A percentile compares a stretch with the other conserved stretches of the same genome.
phyloP scores from a whole-genome alignment of 192 early-diverging fungal species.

The Rhizoclosmatium globosum region DNA sequence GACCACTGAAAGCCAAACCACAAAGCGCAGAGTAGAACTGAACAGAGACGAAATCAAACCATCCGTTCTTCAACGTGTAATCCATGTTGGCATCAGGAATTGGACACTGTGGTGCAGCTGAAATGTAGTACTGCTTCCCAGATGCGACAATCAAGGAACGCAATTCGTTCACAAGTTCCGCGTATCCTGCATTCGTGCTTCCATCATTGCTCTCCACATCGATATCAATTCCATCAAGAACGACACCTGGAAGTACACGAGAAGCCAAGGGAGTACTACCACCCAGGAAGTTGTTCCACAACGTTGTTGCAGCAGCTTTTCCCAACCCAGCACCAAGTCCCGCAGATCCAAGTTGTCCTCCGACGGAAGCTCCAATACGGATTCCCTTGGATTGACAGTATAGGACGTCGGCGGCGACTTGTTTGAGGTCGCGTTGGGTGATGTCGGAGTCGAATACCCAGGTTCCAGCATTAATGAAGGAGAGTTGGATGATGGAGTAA shows the following conservation, averaged over 20 bases:
- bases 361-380: constrained; percentile 67
- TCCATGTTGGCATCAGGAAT: constrained; percentile 66
- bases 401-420: constrained; percentile 67
- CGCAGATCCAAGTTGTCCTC: constrained; percentile 64
- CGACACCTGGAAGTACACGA: constrained; percentile 66
- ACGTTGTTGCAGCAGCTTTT: constrained; percentile 57
- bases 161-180: constrained; percentile 56
- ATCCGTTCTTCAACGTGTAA: constrained; percentile 63
- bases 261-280: constrained; percentile 52
- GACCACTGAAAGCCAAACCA: constrained; percentile 10
- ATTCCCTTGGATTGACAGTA: constrained; percentile 73
- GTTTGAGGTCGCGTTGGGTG: background rate
- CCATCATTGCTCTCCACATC: constrained; percentile 57
- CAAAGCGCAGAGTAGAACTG: constrained; percentile 60
- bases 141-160: constrained; percentile 52
- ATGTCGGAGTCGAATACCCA: constrained; percentile 16
- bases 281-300: constrained; percentile 71
- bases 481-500: background rate
- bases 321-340: constrained; percentile 42
- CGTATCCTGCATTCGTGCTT: constrained; percentile 57
- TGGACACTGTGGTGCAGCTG: constrained; percentile 69
- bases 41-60: constrained; percentile 72
- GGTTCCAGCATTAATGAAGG: background rate
- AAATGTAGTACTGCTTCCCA: constrained; percentile 63
- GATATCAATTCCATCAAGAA: constrained; percentile 70